Evolutionary conservation across 768 basidiomycete species (phyloP).

Genomic region (Termitomyces sp.): DNA sequence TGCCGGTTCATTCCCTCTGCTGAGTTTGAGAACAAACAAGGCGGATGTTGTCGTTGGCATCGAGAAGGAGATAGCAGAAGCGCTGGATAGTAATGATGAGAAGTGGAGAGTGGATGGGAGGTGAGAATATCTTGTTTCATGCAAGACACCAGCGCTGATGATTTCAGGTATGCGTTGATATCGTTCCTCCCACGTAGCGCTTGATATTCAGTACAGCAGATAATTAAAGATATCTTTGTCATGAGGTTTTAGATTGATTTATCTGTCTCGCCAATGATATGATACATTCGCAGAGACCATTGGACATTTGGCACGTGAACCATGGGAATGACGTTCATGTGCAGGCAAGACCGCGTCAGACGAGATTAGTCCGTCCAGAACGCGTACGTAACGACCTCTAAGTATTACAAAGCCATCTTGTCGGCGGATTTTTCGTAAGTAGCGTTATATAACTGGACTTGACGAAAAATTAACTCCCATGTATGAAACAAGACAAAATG

Average conservation of each 20-base stretch:
- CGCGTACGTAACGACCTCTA: neutral
- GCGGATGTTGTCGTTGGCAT: constrained; percentile 92
- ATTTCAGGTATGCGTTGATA: constrained; percentile 38
- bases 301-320: neutral
- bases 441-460: too few relatives aligned
- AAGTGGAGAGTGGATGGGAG: constrained; percentile 80
- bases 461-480: too few relatives aligned
- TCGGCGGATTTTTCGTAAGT: too few relatives aligned
- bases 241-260: too few relatives aligned
- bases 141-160: neutral
- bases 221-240: neutral
- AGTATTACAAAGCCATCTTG: too few relatives aligned
- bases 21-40: constrained; percentile 91
- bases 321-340: neutral
- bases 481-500: too few relatives aligned
- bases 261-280: neutral
- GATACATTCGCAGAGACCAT: neutral
- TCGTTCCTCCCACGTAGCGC: constrained; percentile 12
- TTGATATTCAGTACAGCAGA: neutral
- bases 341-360: neutral
- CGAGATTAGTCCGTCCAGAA: neutral
- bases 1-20: constrained; percentile 69
- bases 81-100: constrained; percentile 57
- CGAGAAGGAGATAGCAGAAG: constrained; percentile 58
- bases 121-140: constrained; percentile 35